Percentiles rank a stretch among this genome's conserved stretches.
phyloP scores from a whole-genome alignment of 495 filamentous ascomycete species.

The Lasiosphaeris hirsuta region DNA sequence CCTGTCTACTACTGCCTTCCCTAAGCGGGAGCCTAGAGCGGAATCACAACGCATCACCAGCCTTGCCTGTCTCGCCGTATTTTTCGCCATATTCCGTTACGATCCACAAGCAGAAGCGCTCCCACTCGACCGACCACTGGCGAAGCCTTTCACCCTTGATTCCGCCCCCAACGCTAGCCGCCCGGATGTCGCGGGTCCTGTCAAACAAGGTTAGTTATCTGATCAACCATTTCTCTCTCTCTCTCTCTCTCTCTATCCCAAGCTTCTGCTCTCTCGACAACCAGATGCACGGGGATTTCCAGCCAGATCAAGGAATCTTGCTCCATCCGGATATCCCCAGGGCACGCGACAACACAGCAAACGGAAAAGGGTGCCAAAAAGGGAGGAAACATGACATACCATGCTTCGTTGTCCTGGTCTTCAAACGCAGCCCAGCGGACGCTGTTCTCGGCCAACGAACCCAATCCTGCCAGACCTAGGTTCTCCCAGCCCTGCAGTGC shows the following conservation, averaged over 20 bases:
- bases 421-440: constrained; percentile 86
- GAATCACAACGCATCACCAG: too few species aligned
- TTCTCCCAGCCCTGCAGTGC: constrained; percentile 82
- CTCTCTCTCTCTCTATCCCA: neutral
- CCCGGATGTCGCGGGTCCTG: constrained; percentile 63
- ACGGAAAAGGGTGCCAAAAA: too few species aligned
- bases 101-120: constrained; percentile 89
- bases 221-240: neutral
- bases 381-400: constrained; percentile 40
- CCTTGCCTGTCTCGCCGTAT: neutral
- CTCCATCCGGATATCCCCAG: neutral
- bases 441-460: constrained; percentile 86
- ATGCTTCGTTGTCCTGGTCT: constrained; percentile 65
- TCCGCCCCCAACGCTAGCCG: constrained; percentile 71
- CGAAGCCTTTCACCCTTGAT: constrained; percentile 66
- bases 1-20: too few species aligned
- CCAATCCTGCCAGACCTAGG: constrained; percentile 75
- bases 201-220: neutral
- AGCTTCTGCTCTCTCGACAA: neutral
- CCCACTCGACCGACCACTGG: constrained; percentile 78
- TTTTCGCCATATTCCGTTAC: constrained; percentile 69
- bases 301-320: neutral
- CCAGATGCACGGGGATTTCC: too few species aligned
- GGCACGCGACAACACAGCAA: too few species aligned
- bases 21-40: too few species aligned